These are phyloP conservation scores for Anthracocystis walkeri DNA, from an alignment of 1,284 basidiomycete species.

Conservation along the genomic window DNA sequence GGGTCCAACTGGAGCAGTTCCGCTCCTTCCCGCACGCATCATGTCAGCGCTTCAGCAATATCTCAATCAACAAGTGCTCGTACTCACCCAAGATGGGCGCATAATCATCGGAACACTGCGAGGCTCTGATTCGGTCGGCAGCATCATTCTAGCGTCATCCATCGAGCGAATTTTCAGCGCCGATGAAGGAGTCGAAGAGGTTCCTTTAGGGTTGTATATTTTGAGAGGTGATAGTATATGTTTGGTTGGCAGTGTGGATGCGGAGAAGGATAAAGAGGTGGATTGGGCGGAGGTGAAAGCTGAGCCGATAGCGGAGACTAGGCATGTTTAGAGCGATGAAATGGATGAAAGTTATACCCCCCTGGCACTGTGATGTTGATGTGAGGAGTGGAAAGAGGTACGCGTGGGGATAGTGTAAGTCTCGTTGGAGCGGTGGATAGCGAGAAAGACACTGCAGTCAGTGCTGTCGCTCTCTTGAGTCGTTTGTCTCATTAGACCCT, in stretches of 20 bases:
- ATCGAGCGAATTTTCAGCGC: constrained; percentile 65
- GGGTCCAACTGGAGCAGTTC: background rate
- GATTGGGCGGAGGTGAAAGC: constrained; percentile 85
- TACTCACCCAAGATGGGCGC: constrained; percentile 90
- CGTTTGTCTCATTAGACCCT: too few species aligned
- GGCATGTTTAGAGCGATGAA: constrained; percentile 30
- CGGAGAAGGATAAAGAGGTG: constrained; percentile 81
- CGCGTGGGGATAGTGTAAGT: too few species aligned
- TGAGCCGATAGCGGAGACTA: constrained; percentile 78
- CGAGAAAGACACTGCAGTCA: too few species aligned
- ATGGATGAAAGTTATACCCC: too few species aligned
- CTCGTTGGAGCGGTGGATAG: too few species aligned
- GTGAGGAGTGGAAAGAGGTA: background rate
- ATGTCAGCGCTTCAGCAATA: constrained; percentile 43
- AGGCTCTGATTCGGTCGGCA: constrained; percentile 63
- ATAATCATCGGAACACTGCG: constrained; percentile 73
- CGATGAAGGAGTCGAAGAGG: constrained; percentile 92
- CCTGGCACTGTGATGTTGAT: too few species aligned
- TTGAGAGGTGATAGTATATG: constrained; percentile 97
- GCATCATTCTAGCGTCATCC: constrained; percentile 60
- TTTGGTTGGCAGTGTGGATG: constrained; percentile 90
- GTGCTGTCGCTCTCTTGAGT: too few species aligned
- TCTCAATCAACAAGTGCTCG: constrained; percentile 76
- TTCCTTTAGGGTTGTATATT: constrained; percentile 93
- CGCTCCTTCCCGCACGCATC: background rate